Evolutionary conservation across 805 yeast genomes (phyloP), one percentile per base, ranked within the genome.

Genomic region (Metschnikowia hibisci): DNA sequence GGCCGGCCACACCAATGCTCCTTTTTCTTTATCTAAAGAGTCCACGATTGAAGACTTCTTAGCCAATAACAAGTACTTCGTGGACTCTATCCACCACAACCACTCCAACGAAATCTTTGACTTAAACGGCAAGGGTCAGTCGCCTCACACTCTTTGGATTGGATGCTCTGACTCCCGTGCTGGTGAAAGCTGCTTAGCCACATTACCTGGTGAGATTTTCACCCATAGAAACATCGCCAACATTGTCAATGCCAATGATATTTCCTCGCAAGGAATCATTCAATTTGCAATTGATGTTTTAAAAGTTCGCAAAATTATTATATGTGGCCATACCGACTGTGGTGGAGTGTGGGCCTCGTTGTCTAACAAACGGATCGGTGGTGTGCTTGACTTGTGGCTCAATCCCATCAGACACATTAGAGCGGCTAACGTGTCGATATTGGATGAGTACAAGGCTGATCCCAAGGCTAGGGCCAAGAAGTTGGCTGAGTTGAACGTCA

Each of bases 1-100:
- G 32, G 41, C 48, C 13, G 47, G 44, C 28, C 55, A 52, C 44
- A 29, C 27, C 31, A 62, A 67, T 53, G 63, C 63, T 44, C 76
- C 76, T 4, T 78, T 78, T 57, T 65, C 71, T 1, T 64, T 81
- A 37, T 64, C 66, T 23, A 75, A 71, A 55, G 67, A 53, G 30
- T 46, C 51, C 25, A 42, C 55, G 13, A 27, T 53, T 26, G 47
- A 37, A 29, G 56, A 53, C 32, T 53, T 45, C 41, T 45, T 53
- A 43, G 55, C 49, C 38, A 53, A 53, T 50, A 53, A 53, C 47
- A 35, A 32, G 32, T 53, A 49, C 43, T 53, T 42, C 28, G 55
- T 53, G n/a, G 53, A 53, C 41, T 41, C 44, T 31, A 46, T 53
- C 32, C 47, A 51, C 34, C 56, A 51, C 49, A 53, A 53, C 43